These are phyloP conservation scores for Artemisia annua DNA, from an alignment of 129 eudicot genomes.

Conservation along the genomic window DNA sequence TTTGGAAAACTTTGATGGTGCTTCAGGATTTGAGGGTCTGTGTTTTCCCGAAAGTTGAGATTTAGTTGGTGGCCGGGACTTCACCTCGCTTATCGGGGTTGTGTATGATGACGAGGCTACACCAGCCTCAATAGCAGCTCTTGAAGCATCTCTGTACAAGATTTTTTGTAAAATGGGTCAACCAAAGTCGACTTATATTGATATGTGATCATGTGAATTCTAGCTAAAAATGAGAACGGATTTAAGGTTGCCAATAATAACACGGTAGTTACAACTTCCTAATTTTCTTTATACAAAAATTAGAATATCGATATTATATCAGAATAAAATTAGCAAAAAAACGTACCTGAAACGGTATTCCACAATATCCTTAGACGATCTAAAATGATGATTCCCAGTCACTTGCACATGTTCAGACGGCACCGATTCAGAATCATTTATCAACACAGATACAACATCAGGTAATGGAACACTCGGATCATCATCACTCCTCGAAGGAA, in stretches of 20 bases:
- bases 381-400: conserved; percentile 42
- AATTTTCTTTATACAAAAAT: neutral
- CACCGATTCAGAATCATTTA: conserved; percentile 43
- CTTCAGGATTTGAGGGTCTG: conserved; percentile 48
- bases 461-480: conserved; percentile 49
- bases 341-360: conserved; percentile 78
- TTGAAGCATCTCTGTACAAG: conserved; percentile 52
- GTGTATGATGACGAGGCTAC: conserved; percentile 44
- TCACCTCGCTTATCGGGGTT: conserved; percentile 40
- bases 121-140: conserved; percentile 43
- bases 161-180: conserved; percentile 4
- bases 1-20: conserved; percentile 48
- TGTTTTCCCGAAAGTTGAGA: conserved; percentile 57
- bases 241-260: neutral
- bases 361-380: conserved; percentile 48
- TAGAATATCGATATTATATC: neutral
- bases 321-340: no score
- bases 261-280: no score
- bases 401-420: conserved; percentile 24
- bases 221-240: neutral
- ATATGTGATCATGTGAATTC: neutral
- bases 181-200: neutral
- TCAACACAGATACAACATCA: conserved; percentile 44
- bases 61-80: conserved; percentile 36
- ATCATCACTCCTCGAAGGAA: conserved; percentile 39